These are phyloP conservation scores for Talaromyces verruculosus DNA, from an alignment of 2,329 filamentous ascomycete species.

Conservation along the genomic window DNA sequence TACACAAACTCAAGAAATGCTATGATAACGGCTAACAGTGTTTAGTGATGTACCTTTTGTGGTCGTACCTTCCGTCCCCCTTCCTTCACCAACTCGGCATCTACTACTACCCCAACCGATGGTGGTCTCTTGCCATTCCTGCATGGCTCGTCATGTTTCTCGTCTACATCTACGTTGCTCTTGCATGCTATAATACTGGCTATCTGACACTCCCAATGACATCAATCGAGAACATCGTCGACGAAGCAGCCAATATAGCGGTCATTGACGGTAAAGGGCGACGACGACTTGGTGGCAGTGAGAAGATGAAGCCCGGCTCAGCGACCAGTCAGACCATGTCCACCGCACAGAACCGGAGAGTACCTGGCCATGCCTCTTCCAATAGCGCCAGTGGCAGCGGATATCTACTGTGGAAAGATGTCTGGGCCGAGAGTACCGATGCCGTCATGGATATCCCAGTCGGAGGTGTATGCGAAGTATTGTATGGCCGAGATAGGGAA, in stretches of 20 bases:
- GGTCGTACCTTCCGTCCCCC: conserved; percentile 88
- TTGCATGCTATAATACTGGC: conserved; percentile 86
- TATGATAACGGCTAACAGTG: neutral
- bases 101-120: conserved; percentile 93
- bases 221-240: conserved; percentile 85
- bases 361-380: conserved; percentile 11
- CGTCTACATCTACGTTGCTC: conserved; percentile 89
- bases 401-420: conserved; percentile 68
- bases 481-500: conserved; percentile 69
- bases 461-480: conserved; percentile 88
- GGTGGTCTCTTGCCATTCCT: conserved; percentile 94
- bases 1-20: too few relatives aligned
- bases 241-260: conserved; percentile 83
- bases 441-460: conserved; percentile 96
- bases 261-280: conserved; percentile 72
- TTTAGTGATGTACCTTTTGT: conserved; percentile 64
- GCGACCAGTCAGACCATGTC: conserved; percentile 45
- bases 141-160: conserved; percentile 85
- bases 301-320: conserved; percentile 44
- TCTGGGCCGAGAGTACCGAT: conserved; percentile 93
- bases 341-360: conserved; percentile 36
- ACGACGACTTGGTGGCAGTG: conserved; percentile 48
- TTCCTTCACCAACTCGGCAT: conserved; percentile 92
- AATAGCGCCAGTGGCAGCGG: conserved; percentile 12
- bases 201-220: conserved; percentile 78